These are phyloP conservation scores for Stygiomarasmius scandens DNA, from an alignment of 1,284 basidiomycete genomes.

Conservation along the genomic window DNA sequence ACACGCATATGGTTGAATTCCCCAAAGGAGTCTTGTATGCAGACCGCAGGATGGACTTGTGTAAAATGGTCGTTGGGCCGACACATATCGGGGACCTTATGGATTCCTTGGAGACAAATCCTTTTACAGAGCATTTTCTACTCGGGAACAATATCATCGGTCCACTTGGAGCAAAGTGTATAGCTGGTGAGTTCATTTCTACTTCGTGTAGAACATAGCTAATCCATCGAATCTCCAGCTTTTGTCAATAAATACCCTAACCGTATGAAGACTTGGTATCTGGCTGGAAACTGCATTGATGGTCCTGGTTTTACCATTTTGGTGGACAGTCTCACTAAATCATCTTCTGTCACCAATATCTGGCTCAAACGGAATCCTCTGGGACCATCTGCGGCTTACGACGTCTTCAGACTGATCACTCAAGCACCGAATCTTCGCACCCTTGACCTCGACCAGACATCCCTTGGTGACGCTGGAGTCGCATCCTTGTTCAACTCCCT, in stretches of 20 bases:
- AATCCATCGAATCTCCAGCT: background rate
- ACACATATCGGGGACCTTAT: conserved; percentile 22
- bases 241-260: conserved; percentile 20
- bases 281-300: conserved; percentile 22
- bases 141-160: conserved; percentile 25
- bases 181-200: conserved; percentile 8
- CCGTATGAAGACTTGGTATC: conserved; percentile 23
- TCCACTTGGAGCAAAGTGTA: conserved; percentile 19
- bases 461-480: conserved; percentile 19
- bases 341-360: conserved; percentile 17
- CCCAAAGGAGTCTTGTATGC: conserved; percentile 22
- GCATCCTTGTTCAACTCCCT: conserved; percentile 15
- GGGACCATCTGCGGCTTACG: conserved; percentile 14
- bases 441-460: conserved; percentile 20
- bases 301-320: conserved; percentile 16
- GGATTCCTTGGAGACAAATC: conserved; percentile 20
- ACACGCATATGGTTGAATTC: conserved; percentile 23
- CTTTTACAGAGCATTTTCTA: conserved; percentile 19
- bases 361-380: conserved; percentile 25
- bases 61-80: conserved; percentile 25
- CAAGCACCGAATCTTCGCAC: conserved; percentile 18
- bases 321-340: conserved; percentile 19
- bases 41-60: conserved; percentile 22
- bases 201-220: too few species aligned
- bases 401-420: conserved; percentile 19